Evolutionary conservation across 352 stramenopile genomes (phyloP).

Genomic region (Peronospora tabacina): DNA sequence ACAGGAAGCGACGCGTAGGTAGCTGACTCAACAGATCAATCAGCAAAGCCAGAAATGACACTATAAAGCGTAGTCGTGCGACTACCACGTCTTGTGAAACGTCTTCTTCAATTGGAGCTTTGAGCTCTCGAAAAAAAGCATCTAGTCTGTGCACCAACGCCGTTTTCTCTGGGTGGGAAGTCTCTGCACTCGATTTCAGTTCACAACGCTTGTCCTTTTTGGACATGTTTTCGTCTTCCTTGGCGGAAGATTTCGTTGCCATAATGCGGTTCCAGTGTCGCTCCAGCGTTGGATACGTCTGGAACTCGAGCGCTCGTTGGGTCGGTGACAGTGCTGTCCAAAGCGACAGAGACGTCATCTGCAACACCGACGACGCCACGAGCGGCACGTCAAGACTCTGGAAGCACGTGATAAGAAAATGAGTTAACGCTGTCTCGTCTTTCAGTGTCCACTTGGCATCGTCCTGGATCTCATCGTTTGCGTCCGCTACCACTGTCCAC

Average conservation of each 20-base stretch:
- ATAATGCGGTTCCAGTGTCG: constrained; percentile 52
- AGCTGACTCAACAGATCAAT: constrained; percentile 84
- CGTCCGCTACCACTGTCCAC: constrained; percentile 21
- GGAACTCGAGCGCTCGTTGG: constrained; percentile 59
- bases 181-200: constrained; percentile 8
- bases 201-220: constrained; percentile 40
- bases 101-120: constrained; percentile 25
- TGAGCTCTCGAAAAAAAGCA: constrained; percentile 40
- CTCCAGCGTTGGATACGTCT: constrained; percentile 53
- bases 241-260: background rate
- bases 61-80: constrained; percentile 37
- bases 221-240: constrained; percentile 10
- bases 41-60: constrained; percentile 67
- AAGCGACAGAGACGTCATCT: constrained; percentile 51
- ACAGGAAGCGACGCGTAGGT: constrained; percentile 85
- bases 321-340: constrained; percentile 52
- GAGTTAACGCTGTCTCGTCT: constrained; percentile 46
- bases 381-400: constrained; percentile 45
- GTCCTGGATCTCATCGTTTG: constrained; percentile 9
- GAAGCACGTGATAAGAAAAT: constrained; percentile 60
- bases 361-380: constrained; percentile 46
- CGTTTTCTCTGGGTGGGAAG: constrained; percentile 13
- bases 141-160: constrained; percentile 35
- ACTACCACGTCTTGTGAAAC: constrained; percentile 14
- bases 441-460: constrained; percentile 37